Evolutionary conservation across 2,329 filamentous ascomycete genomes (phyloP), one percentile per base, ranked within the genome.

Genomic region (Cordyceps tenuipes): DNA sequence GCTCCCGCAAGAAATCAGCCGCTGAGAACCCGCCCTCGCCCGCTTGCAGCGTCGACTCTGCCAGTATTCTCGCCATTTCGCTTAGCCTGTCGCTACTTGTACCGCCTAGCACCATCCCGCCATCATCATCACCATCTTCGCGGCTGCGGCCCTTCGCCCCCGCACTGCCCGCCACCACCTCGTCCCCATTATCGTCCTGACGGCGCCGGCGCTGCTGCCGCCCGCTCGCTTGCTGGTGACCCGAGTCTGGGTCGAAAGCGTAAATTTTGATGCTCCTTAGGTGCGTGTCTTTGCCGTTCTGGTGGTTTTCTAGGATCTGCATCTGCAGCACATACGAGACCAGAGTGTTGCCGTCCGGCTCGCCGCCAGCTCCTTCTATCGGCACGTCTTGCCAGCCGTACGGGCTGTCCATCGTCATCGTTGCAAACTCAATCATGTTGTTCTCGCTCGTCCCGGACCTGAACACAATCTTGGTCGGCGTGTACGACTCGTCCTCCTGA

Each of bases 211-310:
- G 31, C 39, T 15, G 13, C 39, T 7, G 12, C 3, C 17, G 48
- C 41, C 57, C 49, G 49, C 57, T 49, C 49, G 48, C 48, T 48
- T 59, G 57, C 17, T 73, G 74, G 15, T 73, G 74, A 13, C 77
- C 75, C 7, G 71, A 69, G 62, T 82, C 81, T 31, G 77, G 75
- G 63, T 82, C 80, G 19, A 82, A 75, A 1, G 82, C 82, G 65
- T 84, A 99, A 10, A 97, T 88, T 76, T 96, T 95, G 72, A 99
- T 82, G 2, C 91, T 93, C 17, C 94, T 83, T 26, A 99, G 82
- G 77, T 99, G 94, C n/a, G 94, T 99, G 71, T 99, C 94, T 72
- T 99, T 99, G 64, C 94, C 94, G 72, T 99, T 99, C 75, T 99
- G 94, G 72, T 99, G 94, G 70, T 99, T 99, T 76, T 97, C 94